Conservation (phyloP, 2,329 filamentous ascomycete genomes). For the Aspergillus thermomutatus region DNA sequence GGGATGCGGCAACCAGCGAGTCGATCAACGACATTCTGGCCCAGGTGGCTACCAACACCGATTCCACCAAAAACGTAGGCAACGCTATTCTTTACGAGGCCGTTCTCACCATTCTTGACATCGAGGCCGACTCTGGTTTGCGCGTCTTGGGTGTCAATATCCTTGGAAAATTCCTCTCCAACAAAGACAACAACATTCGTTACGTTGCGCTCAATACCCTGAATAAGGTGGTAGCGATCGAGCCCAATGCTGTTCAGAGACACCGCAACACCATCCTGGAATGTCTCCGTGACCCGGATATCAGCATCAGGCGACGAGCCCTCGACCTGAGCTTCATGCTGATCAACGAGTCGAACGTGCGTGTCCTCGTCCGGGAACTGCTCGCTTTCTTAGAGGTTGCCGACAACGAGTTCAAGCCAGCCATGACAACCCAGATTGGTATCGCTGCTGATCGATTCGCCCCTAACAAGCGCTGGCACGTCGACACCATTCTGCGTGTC, state of each 20-base stretch:
- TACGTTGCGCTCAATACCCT: conserved; percentile 97
- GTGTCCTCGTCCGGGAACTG: conserved; percentile 87
- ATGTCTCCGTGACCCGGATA: conserved; percentile 93
- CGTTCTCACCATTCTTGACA: conserved; percentile 93
- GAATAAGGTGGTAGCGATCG: conserved; percentile 96
- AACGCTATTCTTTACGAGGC: conserved; percentile 98
- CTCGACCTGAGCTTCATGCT: conserved; percentile 96
- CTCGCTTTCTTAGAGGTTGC: conserved; percentile 94
- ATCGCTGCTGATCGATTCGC: conserved; percentile 94
- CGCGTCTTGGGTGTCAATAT: conserved; percentile 97
- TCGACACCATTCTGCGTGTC: conserved; percentile 95
- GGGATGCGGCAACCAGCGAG: conserved; percentile 84
- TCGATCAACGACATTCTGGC: conserved; percentile 98
- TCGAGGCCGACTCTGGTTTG: conserved; percentile 93
- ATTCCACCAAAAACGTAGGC: conserved; percentile 96
- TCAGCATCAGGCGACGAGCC: conserved; percentile 93
- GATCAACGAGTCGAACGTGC: conserved; percentile 94
- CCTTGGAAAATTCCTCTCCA: conserved; percentile 95
- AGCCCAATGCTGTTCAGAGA: conserved; percentile 94
- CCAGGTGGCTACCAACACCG: conserved; percentile 96
- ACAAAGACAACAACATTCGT: conserved; percentile 98
- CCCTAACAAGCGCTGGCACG: conserved; percentile 96
- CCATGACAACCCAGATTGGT: conserved; percentile 97
- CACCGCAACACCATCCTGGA: conserved; percentile 97
- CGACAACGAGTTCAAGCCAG: conserved; percentile 97